Conservation (phyloP, 495 filamentous ascomycete species). For the Elaphomyces granulatus region DNA sequence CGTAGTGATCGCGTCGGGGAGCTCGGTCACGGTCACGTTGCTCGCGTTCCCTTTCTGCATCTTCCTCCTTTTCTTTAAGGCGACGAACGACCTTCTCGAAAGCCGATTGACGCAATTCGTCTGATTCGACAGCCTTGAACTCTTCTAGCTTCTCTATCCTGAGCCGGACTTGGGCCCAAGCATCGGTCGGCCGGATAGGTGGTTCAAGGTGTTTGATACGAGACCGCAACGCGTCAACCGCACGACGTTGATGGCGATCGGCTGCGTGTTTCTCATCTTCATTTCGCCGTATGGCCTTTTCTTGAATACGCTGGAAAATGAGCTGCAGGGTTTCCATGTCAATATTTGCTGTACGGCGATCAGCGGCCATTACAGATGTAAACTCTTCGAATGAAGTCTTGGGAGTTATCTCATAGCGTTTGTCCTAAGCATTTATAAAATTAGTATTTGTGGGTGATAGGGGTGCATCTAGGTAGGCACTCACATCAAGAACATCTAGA, state of each 20-base stretch:
- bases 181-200: slow-evolving; percentile 59
- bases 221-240: slow-evolving; percentile 71
- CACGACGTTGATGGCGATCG: slow-evolving; percentile 74
- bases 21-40: slow-evolving; percentile 37
- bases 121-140: slow-evolving; percentile 64
- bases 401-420: slow-evolving; percentile 75
- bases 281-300: slow-evolving; percentile 56
- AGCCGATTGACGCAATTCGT: slow-evolving; percentile 65
- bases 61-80: slow-evolving; percentile 80
- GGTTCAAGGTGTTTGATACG: slow-evolving; percentile 85
- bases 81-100: slow-evolving; percentile 91
- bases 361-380: slow-evolving; percentile 55
- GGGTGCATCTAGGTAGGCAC: too few relatives aligned
- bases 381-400: slow-evolving; percentile 86
- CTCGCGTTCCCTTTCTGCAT: slow-evolving; percentile 57
- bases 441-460: too few relatives aligned
- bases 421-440: slow-evolving; percentile 60
- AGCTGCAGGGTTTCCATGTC: slow-evolving; percentile 56
- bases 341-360: slow-evolving; percentile 74
- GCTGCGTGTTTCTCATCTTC: slow-evolving; percentile 76
- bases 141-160: slow-evolving; percentile 69
- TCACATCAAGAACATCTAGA: slow-evolving; percentile 79
- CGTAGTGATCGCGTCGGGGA: slow-evolving; percentile 24
- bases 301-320: slow-evolving; percentile 76
- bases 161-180: slow-evolving; percentile 70